phyloP scores from a whole-genome alignment of 2,329 filamentous ascomycete species.

The Pseudogymnoascus sp. region DNA sequence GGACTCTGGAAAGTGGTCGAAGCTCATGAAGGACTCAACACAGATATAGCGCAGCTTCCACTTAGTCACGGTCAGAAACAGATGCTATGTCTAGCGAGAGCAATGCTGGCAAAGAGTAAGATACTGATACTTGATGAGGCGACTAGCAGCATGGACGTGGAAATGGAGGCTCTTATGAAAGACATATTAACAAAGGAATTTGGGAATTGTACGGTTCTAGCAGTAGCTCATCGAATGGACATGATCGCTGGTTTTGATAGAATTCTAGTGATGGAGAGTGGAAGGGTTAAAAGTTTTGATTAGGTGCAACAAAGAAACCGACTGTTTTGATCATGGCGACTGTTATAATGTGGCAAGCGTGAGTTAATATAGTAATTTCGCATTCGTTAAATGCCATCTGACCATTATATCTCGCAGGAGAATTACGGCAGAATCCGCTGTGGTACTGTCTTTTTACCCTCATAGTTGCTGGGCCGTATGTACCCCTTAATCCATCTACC shows the following conservation, averaged over 20 bases:
- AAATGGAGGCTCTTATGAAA: constrained; percentile 18
- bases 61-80: constrained; percentile 41
- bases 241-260: constrained; percentile 25
- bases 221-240: constrained; percentile 26
- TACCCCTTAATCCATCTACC: no score
- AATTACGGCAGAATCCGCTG: no score
- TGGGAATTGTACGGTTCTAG: constrained; percentile 23
- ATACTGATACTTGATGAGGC: constrained; percentile 30
- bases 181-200: constrained; percentile 26
- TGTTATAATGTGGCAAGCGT: no score
- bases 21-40: constrained; percentile 31
- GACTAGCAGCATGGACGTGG: constrained; percentile 23
- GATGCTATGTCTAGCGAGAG: constrained; percentile 41
- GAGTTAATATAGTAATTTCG: no score
- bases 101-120: constrained; percentile 31
- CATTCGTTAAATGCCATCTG: no score
- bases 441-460: no score
- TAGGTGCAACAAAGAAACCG: no score
- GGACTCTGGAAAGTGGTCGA: constrained; percentile 36
- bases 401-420: no score
- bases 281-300: constrained; percentile 11
- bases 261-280: constrained; percentile 24
- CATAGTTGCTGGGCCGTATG: no score
- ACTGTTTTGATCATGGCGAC: no score
- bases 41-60: constrained; percentile 24